Base-by-base conservation (phyloP, 495 filamentous ascomycete genomes). In the Penicillium paradoxum region DNA sequence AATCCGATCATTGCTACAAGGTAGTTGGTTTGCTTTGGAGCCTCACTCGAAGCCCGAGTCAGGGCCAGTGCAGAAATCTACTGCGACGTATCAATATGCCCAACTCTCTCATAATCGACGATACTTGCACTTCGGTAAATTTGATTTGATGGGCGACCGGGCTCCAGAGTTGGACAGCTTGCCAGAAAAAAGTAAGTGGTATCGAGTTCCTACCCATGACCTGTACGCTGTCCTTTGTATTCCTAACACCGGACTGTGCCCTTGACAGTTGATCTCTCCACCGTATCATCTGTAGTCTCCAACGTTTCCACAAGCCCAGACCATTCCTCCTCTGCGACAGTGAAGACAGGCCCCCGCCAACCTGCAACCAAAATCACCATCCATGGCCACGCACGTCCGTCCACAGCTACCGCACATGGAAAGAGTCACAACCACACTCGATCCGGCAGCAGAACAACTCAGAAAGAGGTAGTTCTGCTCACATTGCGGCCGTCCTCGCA, bases 81-180 rank as follows among this genome's bases (percentile, higher is more conserved):
- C 68, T 8, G 45, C 53, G 5, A 71, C 79, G 3, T 92, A 88
- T 83, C 82, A 89, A 64, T 99, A 83, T 66, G 88, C 89, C 32
- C 89, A 88, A 59, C 73, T 99, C 17, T 95, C 90, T 9, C 91
- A 95, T 63, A 97, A 99, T 59, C 79, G 92, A 47, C 82, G 91
- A 34, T 90, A 86, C 67, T 77, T 99, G 2, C 92, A 99, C 70
- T 96, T 91, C 64, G 84, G 84, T n/a, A 86, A 93, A 64, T 99
- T 95, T 61, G 81, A 86, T 13, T 67, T 73, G 39, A 81, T 85
- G 64, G 76, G 77, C 8, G 70, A 76, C 3, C 71, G 80, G 24
- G 80, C 88, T 32, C 91, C 91, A 1, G 79, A 79, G 13, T 73
- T 97, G 15, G 90, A 92, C 51, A 68, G 75, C 27, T 75, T 99